Evolutionary conservation across 768 basidiomycete genomes (phyloP).

Genomic region (Gloeopeniophorella convolvens): DNA sequence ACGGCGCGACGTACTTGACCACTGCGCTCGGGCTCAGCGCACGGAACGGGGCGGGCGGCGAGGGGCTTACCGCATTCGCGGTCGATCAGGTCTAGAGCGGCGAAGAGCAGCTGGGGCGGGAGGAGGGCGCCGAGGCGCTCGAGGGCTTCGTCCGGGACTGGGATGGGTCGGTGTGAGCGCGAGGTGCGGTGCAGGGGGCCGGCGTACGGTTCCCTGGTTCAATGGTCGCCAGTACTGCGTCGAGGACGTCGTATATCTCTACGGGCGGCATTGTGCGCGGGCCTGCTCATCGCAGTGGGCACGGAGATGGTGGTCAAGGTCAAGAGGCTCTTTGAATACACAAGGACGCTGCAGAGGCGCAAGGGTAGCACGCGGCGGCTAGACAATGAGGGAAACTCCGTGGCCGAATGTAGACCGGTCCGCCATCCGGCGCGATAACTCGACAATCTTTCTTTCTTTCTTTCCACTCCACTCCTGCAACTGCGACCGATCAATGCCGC

Average conservation of each 20-base stretch:
- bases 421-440: not conserved
- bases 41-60: not conserved
- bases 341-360: too few species aligned
- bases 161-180: not conserved
- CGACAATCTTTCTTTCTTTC: too few species aligned
- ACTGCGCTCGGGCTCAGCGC: too few species aligned
- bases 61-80: slow-evolving; percentile 50
- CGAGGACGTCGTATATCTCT: slow-evolving; percentile 6
- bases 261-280: not conserved
- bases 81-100: slow-evolving; percentile 75
- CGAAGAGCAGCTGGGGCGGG: slow-evolving; percentile 55
- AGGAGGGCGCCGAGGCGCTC: slow-evolving; percentile 51
- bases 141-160: slow-evolving; percentile 48
- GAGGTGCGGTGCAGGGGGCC: not conserved
- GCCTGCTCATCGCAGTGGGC: not conserved
- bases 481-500: too few species aligned
- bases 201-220: slow-evolving; percentile 30
- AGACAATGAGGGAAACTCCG: too few species aligned
- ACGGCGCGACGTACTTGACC: slow-evolving; percentile 49
- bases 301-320: too few species aligned
- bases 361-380: too few species aligned
- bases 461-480: too few species aligned
- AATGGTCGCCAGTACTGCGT: slow-evolving; percentile 24
- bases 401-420: not conserved
- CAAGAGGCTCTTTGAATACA: too few species aligned